These are phyloP conservation scores for Orbilia oligospora DNA, from an alignment of 2,329 filamentous ascomycete genomes.

Conservation along the genomic window DNA sequence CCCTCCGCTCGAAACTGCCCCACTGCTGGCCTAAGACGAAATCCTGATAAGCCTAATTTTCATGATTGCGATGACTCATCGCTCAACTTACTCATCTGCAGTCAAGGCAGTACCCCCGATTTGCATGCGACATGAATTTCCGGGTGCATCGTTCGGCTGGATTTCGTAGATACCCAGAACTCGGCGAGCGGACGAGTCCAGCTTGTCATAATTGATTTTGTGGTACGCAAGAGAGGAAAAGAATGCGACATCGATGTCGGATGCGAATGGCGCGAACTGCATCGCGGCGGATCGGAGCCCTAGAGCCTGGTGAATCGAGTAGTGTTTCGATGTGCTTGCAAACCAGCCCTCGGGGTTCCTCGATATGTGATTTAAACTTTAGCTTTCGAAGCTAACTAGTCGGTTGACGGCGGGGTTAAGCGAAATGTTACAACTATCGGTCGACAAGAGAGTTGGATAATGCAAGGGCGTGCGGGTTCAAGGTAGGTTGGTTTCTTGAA, in stretches of 20 bases:
- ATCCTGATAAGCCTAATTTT: conserved; percentile 21
- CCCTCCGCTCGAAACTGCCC: conserved; percentile 80
- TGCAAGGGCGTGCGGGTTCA: conserved; percentile 30
- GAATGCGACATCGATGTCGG: conserved; percentile 95
- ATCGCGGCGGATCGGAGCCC: conserved; percentile 66
- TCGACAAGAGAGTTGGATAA: conserved; percentile 18
- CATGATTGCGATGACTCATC: not conserved
- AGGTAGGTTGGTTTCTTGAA: conserved; percentile 18
- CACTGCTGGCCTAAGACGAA: conserved; percentile 59
- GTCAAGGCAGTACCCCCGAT: conserved; percentile 88
- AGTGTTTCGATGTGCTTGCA: not conserved
- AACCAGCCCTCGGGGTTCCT: conserved; percentile 14
- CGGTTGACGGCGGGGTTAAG: conserved; percentile 52
- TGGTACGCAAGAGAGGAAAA: conserved; percentile 91
- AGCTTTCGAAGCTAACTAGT: conserved; percentile 9
- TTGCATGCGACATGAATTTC: conserved; percentile 88
- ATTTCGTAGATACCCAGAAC: conserved; percentile 92
- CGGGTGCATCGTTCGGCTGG: conserved; percentile 77
- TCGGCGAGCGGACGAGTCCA: conserved; percentile 90
- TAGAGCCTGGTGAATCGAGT: conserved; percentile 7
- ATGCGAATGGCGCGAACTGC: conserved; percentile 90
- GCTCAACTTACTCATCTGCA: conserved; percentile 79
- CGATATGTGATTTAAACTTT: not conserved
- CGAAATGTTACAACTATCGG: conserved; percentile 28
- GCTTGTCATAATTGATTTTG: conserved; percentile 97